Percentiles rank a stretch among this genome's conserved stretches.
phyloP scores from a whole-genome alignment of 768 basidiomycete genomes.

The Crassisporium funariophilum region DNA sequence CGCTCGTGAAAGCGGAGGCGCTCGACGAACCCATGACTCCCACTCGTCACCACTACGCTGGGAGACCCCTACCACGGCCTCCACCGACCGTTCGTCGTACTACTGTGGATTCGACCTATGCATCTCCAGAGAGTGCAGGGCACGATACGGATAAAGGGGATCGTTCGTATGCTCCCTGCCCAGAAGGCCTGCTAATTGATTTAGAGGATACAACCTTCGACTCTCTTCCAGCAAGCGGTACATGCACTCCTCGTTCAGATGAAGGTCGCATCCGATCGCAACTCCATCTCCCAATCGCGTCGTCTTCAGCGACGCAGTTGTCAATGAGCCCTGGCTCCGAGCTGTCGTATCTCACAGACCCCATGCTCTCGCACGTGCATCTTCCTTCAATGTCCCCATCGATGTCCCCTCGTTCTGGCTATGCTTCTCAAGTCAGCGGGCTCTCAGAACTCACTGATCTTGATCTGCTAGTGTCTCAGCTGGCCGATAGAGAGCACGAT shows the following conservation, averaged over 20 bases:
- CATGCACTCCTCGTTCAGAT: constrained; percentile 21
- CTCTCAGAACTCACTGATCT: constrained; percentile 58
- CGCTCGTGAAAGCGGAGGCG: constrained; percentile 6
- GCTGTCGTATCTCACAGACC: constrained; percentile 8
- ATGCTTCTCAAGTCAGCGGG: constrained; percentile 11
- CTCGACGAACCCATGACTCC: constrained; percentile 28
- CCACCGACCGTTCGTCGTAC: constrained; percentile 31
- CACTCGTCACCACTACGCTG: constrained; percentile 50
- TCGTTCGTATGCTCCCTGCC: constrained; percentile 26
- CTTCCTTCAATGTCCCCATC: constrained; percentile 8
- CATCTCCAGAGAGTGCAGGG: constrained; percentile 26
- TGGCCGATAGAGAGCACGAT: constrained; percentile 48
- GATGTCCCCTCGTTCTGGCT: not conserved
- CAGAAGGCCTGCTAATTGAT: constrained; percentile 61
- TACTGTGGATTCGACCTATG: constrained; percentile 37
- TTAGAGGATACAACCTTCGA: constrained; percentile 44
- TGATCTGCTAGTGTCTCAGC: constrained; percentile 57
- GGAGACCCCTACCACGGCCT: constrained; percentile 56
- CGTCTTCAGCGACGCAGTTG: constrained; percentile 18
- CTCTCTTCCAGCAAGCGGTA: constrained; percentile 22
- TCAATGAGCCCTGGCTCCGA: constrained; percentile 17
- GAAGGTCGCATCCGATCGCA: constrained; percentile 13
- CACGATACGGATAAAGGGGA: constrained; percentile 14
- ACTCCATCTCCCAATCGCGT: constrained; percentile 12
- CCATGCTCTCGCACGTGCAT: constrained; percentile 9